Conservation (phyloP, 2,329 filamentous ascomycete genomes). For the Graphilbum fragrans region DNA sequence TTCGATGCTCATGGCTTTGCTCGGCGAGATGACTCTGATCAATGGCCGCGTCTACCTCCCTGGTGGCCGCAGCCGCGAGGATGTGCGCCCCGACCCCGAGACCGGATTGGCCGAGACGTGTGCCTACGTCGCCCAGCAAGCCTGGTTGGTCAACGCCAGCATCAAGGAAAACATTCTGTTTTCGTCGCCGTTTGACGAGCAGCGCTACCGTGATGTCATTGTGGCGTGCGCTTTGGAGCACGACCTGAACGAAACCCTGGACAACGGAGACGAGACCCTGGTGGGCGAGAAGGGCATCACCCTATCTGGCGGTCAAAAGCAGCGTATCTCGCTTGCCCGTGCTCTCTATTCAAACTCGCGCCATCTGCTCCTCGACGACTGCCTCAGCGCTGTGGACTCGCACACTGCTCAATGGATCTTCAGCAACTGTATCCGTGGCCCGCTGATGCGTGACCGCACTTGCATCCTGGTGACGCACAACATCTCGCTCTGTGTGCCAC, state of each 20-base stretch:
- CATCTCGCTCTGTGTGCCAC: slow-evolving; percentile 71
- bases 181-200: slow-evolving; percentile 65
- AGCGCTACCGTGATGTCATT: slow-evolving; percentile 78
- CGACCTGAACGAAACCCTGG: slow-evolving; percentile 74
- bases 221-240: slow-evolving; percentile 83
- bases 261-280: slow-evolving; percentile 82
- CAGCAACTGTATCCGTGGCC: slow-evolving; percentile 78
- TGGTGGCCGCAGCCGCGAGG: slow-evolving; percentile 73
- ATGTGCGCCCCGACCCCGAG: slow-evolving; percentile 67
- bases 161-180: slow-evolving; percentile 97
- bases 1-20: slow-evolving; percentile 84
- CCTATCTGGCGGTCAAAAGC: slow-evolving; percentile 92
- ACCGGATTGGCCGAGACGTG: slow-evolving; percentile 85
- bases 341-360: slow-evolving; percentile 93
- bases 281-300: slow-evolving; percentile 97
- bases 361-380: slow-evolving; percentile 87
- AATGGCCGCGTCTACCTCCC: slow-evolving; percentile 75
- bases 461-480: slow-evolving; percentile 97
- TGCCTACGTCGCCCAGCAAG: slow-evolving; percentile 92
- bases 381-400: slow-evolving; percentile 90
- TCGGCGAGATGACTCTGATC: slow-evolving; percentile 89
- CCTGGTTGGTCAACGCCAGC: slow-evolving; percentile 91
- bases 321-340: slow-evolving; percentile 90
- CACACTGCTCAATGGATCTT: slow-evolving; percentile 99
- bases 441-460: slow-evolving; percentile 77